Evolutionary conservation across 108 stramenopile species (phyloP).

Genomic region (Fragilaria radians): DNA sequence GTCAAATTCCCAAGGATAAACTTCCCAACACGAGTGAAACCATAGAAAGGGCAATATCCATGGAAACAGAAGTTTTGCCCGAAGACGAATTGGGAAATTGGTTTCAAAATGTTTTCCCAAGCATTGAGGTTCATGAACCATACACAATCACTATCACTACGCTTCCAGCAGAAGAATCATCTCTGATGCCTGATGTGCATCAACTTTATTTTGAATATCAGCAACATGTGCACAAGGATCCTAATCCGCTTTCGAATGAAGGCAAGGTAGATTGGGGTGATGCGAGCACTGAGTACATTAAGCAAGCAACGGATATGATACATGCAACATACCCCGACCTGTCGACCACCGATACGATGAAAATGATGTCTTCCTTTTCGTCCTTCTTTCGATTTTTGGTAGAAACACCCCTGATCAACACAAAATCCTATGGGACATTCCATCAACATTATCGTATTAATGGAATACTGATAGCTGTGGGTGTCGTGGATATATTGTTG

Average conservation of each 20-base stretch:
- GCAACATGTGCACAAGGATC: slow-evolving; percentile 61
- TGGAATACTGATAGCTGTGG: slow-evolving; percentile 82
- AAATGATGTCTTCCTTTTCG: neutral
- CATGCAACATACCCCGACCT: neutral
- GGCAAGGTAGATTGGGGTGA: slow-evolving; percentile 28
- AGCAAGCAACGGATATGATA: slow-evolving; percentile 13
- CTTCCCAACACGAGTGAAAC: neutral
- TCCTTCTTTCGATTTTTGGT: slow-evolving; percentile 70
- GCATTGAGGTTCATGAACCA: slow-evolving; percentile 7
- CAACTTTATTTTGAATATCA: slow-evolving; percentile 62
- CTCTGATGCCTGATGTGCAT: slow-evolving; percentile 71
- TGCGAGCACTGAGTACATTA: slow-evolving; percentile 31
- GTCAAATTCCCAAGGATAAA: neutral
- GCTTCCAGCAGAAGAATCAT: slow-evolving; percentile 55
- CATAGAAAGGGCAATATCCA: neutral
- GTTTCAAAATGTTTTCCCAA: slow-evolving; percentile 9
- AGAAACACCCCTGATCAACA: slow-evolving; percentile 53
- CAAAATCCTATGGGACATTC: slow-evolving; percentile 54
- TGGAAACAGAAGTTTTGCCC: neutral
- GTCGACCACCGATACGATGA: neutral
- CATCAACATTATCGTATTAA: slow-evolving; percentile 88
- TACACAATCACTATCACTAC: slow-evolving; percentile 46
- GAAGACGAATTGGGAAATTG: slow-evolving; percentile 30
- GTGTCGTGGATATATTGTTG: slow-evolving; percentile 90
- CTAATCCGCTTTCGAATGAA: slow-evolving; percentile 43